phyloP scores from a whole-genome alignment of 371 early-diverging fungal species.

The Mortierella sp. region DNA sequence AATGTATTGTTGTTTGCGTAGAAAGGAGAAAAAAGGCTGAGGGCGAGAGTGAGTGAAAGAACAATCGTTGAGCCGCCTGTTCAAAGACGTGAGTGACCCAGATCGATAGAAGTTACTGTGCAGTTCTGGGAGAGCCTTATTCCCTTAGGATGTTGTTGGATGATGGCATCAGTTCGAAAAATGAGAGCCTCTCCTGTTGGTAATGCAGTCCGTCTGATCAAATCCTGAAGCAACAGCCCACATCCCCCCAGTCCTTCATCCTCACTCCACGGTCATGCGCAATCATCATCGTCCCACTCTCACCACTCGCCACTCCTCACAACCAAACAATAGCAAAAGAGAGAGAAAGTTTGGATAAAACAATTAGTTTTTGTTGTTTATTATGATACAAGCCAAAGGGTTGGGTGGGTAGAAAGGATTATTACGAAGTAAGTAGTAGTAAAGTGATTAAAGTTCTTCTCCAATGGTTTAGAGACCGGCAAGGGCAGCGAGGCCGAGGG shows the following conservation, averaged over 20 bases:
- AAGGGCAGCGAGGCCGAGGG: conserved; percentile 46
- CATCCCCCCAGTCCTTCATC: not conserved
- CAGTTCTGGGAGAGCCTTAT: not conserved
- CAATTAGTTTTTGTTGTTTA: conserved; percentile 9
- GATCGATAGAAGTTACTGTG: not conserved
- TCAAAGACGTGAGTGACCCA: not conserved
- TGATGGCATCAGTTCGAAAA: not conserved
- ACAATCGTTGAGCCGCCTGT: not conserved
- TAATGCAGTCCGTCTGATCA: no score
- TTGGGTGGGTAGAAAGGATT: not conserved
- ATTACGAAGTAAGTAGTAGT: conserved; percentile 4
- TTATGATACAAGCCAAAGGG: conserved; percentile 10
- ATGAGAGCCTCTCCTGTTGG: no score
- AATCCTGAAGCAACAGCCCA: no score
- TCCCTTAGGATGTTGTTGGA: not conserved
- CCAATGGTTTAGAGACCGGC: conserved; percentile 33
- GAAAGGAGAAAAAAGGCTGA: no score
- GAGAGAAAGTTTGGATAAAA: not conserved
- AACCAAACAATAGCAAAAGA: not conserved
- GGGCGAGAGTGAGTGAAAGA: no score
- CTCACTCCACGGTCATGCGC: not conserved
- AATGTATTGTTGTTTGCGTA: not conserved
- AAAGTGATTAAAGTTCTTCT: not conserved
- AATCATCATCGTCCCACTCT: not conserved
- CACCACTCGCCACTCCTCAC: not conserved